phyloP scores from a whole-genome alignment of 2,329 filamentous ascomycete species.

The Fusarium marasasianum region DNA sequence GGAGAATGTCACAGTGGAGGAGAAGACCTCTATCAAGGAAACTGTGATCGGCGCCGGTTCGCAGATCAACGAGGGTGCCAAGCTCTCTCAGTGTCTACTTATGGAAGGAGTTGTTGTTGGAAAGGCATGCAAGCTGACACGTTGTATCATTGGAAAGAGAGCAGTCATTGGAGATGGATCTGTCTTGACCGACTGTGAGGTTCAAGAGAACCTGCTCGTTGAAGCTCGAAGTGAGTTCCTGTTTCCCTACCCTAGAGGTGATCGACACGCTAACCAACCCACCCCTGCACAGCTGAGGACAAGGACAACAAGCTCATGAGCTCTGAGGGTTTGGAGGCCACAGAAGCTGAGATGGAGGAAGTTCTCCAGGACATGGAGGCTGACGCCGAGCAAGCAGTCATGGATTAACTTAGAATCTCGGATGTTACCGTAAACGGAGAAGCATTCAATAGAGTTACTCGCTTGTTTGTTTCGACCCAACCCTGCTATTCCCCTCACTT shows the following conservation, averaged over 20 bases:
- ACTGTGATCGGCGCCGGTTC: conserved; percentile 88
- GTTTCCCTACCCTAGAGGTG: neutral
- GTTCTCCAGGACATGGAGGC: conserved; percentile 57
- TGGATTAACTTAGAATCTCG: conserved; percentile 27
- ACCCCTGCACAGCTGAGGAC: conserved; percentile 63
- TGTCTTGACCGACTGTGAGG: conserved; percentile 87
- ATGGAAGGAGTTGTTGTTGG: conserved; percentile 93
- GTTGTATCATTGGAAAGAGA: conserved; percentile 84
- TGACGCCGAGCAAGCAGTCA: conserved; percentile 43
- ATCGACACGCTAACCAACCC: conserved; percentile 13
- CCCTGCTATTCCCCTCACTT: neutral
- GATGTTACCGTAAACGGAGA: conserved; percentile 4
- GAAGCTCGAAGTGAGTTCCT: conserved; percentile 76
- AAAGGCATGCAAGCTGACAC: conserved; percentile 83
- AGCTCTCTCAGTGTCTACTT: conserved; percentile 85
- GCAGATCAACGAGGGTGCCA: conserved; percentile 85
- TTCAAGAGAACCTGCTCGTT: conserved; percentile 88
- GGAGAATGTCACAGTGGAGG: conserved; percentile 88
- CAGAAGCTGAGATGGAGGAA: conserved; percentile 68
- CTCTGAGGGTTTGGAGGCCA: conserved; percentile 72
- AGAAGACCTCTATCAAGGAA: conserved; percentile 92
- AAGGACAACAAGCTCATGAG: conserved; percentile 75
- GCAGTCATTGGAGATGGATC: conserved; percentile 84
- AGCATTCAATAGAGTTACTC: conserved; percentile 8
- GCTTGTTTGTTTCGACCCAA: neutral